Evolutionary conservation across 2,329 filamentous ascomycete genomes (phyloP).

Genomic region (Plectosphaerella sp.): DNA sequence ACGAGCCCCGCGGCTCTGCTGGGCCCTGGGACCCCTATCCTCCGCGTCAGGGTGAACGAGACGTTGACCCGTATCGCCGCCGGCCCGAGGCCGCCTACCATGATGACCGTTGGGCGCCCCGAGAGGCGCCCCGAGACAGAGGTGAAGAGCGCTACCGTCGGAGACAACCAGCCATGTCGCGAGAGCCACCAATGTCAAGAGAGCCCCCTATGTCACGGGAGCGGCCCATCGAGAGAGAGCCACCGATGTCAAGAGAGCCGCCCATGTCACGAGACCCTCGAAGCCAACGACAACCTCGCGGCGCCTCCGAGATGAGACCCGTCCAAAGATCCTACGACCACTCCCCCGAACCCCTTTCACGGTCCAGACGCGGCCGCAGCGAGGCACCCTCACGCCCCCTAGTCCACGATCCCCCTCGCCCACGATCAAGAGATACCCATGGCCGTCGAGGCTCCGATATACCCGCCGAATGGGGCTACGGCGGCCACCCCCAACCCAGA

Average conservation of each 20-base stretch:
- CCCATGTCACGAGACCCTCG: background rate
- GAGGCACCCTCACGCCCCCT: background rate
- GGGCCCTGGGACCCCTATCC: constrained; percentile 1
- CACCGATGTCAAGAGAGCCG: background rate
- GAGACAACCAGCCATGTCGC: background rate
- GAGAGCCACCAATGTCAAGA: background rate
- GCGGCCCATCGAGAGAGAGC: background rate
- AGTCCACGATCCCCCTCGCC: background rate
- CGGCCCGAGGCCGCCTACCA: background rate
- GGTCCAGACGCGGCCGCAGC: background rate
- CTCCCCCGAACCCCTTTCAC: background rate
- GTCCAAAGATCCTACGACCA: background rate
- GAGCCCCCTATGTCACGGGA: background rate
- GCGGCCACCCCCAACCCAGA: background rate
- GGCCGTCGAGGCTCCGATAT: background rate
- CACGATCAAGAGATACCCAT: background rate
- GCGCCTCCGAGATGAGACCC: constrained; percentile 1
- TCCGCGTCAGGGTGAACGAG: background rate
- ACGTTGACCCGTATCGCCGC: background rate
- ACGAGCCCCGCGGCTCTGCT: background rate
- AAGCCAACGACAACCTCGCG: background rate
- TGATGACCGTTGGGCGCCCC: background rate
- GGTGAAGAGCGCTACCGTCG: background rate
- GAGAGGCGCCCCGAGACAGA: background rate
- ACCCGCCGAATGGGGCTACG: background rate